A percentile compares a stretch with the other conserved stretches of the same genome.
phyloP scores from a whole-genome alignment of 768 basidiomycete species.

The Leccinum broughii region DNA sequence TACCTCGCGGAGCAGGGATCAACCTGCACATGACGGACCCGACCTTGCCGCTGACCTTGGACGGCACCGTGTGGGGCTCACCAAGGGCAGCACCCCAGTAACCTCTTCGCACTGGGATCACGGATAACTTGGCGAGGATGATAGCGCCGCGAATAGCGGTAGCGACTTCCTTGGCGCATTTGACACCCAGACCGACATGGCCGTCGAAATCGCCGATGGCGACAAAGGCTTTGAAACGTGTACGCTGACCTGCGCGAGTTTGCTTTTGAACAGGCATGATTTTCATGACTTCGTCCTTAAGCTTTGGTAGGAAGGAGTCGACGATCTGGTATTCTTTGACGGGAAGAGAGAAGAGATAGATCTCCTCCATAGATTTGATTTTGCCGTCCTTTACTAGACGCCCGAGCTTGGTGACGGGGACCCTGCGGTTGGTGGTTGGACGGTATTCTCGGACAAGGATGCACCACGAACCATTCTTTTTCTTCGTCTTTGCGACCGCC shows the following conservation, averaged over 20 bases:
- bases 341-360: constrained; percentile 99
- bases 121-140: constrained; percentile 96
- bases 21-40: constrained; percentile 99
- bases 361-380: constrained; percentile 99
- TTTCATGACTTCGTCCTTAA: constrained; percentile 99
- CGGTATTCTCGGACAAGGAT: constrained; percentile 2
- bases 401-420: constrained; percentile 98
- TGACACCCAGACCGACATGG: constrained; percentile 98
- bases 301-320: constrained; percentile 98
- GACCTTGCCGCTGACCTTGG: constrained; percentile 97
- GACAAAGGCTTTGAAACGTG: constrained; percentile 99
- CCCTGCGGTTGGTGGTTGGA: constrained; percentile 50
- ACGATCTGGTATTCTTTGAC: constrained; percentile 99
- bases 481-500: constrained; percentile 99
- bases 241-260: constrained; percentile 98
- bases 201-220: constrained; percentile 99
- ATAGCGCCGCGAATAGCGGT: constrained; percentile 99
- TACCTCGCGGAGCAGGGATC: constrained; percentile 97
- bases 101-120: constrained; percentile 96
- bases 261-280: constrained; percentile 99
- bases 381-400: constrained; percentile 99
- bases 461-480: constrained; percentile 86
- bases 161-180: constrained; percentile 99
- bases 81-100: constrained; percentile 99
- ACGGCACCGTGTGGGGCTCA: constrained; percentile 98